These are phyloP conservation scores for Aureobasidium pullulans DNA, from an alignment of 2,329 filamentous ascomycete species.

Conservation along the genomic window DNA sequence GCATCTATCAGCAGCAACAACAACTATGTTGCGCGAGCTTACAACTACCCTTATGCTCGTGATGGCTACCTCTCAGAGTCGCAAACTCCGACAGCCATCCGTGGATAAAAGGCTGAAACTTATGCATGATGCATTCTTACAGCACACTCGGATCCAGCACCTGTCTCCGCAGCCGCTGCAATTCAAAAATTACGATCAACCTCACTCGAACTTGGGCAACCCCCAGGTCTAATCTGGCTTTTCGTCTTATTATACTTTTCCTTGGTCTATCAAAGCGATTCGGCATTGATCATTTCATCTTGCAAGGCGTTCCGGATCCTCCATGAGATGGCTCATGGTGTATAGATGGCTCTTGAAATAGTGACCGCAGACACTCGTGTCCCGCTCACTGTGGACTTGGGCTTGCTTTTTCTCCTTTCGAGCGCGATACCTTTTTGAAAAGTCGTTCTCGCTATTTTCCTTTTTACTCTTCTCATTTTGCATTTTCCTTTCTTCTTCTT, in stretches of 20 bases:
- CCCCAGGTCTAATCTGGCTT: background rate
- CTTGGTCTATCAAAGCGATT: constrained; percentile 11
- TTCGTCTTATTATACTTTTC: constrained; percentile 2
- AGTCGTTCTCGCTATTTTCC: constrained; percentile 6
- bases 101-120: constrained; percentile 19
- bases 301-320: constrained; percentile 11
- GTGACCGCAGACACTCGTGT: background rate
- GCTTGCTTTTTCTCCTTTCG: background rate
- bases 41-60: constrained; percentile 27
- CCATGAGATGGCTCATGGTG: constrained; percentile 4
- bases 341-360: constrained; percentile 6
- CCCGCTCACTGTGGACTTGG: background rate
- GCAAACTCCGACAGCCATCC: constrained; percentile 28
- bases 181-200: background rate
- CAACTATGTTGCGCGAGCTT: constrained; percentile 24
- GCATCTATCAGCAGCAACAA: constrained; percentile 20
- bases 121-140: background rate
- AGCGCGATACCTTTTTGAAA: constrained; percentile 3
- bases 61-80: constrained; percentile 29
- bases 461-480: background rate
- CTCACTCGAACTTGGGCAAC: background rate
- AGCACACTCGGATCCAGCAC: background rate
- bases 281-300: constrained; percentile 10
- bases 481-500: constrained; percentile 3
- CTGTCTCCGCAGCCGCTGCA: background rate